These are phyloP conservation scores for Fusarium sp. DNA, from an alignment of 2,329 filamentous ascomycete genomes.

Conservation along the genomic window DNA sequence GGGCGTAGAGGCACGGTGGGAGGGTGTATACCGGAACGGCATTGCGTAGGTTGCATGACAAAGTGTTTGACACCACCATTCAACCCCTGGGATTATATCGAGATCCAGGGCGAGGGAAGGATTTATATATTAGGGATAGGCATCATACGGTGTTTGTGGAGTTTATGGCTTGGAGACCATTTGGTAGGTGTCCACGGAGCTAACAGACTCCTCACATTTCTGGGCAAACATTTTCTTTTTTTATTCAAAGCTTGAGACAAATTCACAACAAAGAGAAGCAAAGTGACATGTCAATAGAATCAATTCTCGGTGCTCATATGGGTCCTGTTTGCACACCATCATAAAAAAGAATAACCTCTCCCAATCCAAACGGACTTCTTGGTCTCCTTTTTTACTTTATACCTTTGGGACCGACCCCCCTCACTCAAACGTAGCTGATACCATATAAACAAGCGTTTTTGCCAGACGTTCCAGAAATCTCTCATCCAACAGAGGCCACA, in stretches of 20 bases:
- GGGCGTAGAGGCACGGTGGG: conserved; percentile 72
- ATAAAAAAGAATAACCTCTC: conserved; percentile 16
- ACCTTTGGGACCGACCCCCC: neutral
- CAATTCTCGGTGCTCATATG: conserved; percentile 26
- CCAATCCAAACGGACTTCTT: conserved; percentile 1
- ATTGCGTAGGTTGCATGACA: conserved; percentile 24
- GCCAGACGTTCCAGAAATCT: conserved; percentile 9
- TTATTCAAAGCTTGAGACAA: neutral
- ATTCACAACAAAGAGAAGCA: neutral
- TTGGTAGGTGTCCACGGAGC: conserved; percentile 9
- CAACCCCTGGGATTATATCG: neutral
- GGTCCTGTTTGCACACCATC: conserved; percentile 20
- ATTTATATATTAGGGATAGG: conserved; percentile 25
- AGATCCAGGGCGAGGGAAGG: neutral
- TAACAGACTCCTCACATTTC: conserved; percentile 11
- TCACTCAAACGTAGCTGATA: neutral
- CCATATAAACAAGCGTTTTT: conserved; percentile 2
- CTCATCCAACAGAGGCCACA: conserved; percentile 26
- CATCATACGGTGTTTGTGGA: conserved; percentile 53
- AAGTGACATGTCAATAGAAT: conserved; percentile 9
- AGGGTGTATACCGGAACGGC: conserved; percentile 61
- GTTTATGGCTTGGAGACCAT: conserved; percentile 29
- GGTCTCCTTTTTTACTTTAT: conserved; percentile 7
- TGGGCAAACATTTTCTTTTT: neutral
- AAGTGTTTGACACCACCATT: neutral